Evolutionary conservation across 1,284 basidiomycete genomes (phyloP).

Genomic region (Cutaneotrichosporon sp.): DNA sequence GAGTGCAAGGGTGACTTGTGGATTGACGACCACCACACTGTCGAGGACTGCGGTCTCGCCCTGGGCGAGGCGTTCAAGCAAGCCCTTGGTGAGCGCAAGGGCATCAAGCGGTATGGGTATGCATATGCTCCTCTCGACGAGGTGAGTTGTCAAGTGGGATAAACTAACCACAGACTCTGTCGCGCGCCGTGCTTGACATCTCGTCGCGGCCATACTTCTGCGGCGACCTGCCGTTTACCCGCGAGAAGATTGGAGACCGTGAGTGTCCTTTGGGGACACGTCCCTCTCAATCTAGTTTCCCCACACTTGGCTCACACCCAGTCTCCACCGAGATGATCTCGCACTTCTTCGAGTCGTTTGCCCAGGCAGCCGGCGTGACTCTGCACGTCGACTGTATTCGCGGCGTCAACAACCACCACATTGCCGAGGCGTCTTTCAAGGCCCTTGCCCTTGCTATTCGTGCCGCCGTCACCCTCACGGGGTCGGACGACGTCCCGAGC

Average conservation of each 20-base stretch:
- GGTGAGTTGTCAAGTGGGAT: conserved; percentile 56
- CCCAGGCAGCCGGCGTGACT: conserved; percentile 52
- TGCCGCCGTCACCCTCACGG: conserved; percentile 87
- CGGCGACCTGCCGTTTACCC: conserved; percentile 80
- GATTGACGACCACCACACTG: conserved; percentile 99
- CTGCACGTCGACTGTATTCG: conserved; percentile 86
- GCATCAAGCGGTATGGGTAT: conserved; percentile 92
- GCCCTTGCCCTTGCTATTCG: conserved; percentile 92
- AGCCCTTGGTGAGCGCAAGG: conserved; percentile 90
- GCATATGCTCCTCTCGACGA: conserved; percentile 97
- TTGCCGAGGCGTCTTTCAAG: conserved; percentile 96
- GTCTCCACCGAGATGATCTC: conserved; percentile 92
- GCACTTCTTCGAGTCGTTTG: conserved; percentile 53
- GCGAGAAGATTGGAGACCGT: conserved; percentile 94
- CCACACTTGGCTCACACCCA: conserved; percentile 22
- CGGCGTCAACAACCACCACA: conserved; percentile 97
- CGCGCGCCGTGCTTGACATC: conserved; percentile 95
- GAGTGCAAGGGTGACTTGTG: conserved; percentile 92
- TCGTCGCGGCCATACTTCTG: conserved; percentile 95
- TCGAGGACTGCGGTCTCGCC: conserved; percentile 93
- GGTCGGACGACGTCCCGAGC: conserved; percentile 87
- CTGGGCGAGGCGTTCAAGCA: conserved; percentile 92
- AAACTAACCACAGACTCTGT: conserved; percentile 66
- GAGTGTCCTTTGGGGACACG: conserved; percentile 29
- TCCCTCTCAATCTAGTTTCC: too few species aligned